A percentile compares a stretch with the other conserved stretches of the same genome.
Evolutionary conservation across 2,329 filamentous ascomycete genomes (phyloP).

Genomic region (Botrytis tulipae): DNA sequence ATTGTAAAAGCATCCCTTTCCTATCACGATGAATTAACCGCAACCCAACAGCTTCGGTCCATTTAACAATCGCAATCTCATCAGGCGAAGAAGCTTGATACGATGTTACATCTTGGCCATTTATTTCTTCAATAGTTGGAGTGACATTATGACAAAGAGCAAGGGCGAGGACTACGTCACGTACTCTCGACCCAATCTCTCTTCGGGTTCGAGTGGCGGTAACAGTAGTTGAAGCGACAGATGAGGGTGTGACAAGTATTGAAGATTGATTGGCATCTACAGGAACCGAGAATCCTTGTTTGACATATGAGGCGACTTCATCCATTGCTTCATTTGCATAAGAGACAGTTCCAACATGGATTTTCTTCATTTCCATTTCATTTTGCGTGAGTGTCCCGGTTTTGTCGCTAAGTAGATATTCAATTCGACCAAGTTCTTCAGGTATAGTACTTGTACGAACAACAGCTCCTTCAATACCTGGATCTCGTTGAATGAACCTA

Average conservation of each 20-base stretch:
- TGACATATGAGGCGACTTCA: conserved; percentile 83
- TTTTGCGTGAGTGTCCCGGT: conserved; percentile 98
- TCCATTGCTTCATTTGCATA: conserved; percentile 99
- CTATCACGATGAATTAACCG: conserved; percentile 83
- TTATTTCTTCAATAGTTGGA: conserved; percentile 79
- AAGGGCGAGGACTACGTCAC: conserved; percentile 87
- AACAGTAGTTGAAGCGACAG: conserved; percentile 56
- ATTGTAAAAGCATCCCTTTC: conserved; percentile 79
- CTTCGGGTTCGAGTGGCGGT: conserved; percentile 78
- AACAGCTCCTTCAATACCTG: conserved; percentile 85
- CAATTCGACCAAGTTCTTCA: conserved; percentile 90
- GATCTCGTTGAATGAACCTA: conserved; percentile 88
- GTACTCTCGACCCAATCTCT: conserved; percentile 89
- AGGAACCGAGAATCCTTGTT: conserved; percentile 70
- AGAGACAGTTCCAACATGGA: conserved; percentile 95
- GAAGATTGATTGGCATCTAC: conserved; percentile 46
- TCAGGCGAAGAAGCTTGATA: conserved; percentile 98
- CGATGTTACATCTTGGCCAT: conserved; percentile 72
- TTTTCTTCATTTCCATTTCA: conserved; percentile 98
- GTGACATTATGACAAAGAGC: conserved; percentile 97
- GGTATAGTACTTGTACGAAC: conserved; percentile 97
- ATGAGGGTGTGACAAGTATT: conserved; percentile 72
- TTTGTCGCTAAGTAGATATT: conserved; percentile 95
- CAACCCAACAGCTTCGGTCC: conserved; percentile 90
- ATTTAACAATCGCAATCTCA: conserved; percentile 95